Conservation (phyloP, 371 early-diverging fungal genomes). For the Syncephalastrum sp. region DNA sequence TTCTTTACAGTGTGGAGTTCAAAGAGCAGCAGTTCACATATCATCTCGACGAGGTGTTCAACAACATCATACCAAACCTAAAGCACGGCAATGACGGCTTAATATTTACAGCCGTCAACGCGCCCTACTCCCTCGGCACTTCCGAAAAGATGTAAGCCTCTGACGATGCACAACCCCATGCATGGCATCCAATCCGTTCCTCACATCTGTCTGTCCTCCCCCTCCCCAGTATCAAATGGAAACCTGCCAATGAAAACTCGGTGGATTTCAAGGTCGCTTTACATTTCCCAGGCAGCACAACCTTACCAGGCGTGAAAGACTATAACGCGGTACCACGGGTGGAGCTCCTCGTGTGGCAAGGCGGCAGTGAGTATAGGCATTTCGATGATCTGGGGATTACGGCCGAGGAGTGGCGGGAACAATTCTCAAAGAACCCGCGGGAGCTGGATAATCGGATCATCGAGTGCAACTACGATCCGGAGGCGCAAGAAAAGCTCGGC, state of each 20-base stretch:
- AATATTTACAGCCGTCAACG: conserved; percentile 91
- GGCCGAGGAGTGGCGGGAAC: conserved; percentile 55
- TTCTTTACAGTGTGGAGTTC: conserved; percentile 49
- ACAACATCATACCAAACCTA: conserved; percentile 72
- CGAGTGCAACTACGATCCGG: conserved; percentile 67
- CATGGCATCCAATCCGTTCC: too few relatives aligned
- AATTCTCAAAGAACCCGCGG: conserved; percentile 22
- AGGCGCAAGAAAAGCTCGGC: conserved; percentile 32
- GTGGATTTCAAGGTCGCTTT: conserved; percentile 85
- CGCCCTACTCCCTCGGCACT: conserved; percentile 85
- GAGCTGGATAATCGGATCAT: conserved; percentile 64
- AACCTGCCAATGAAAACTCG: conserved; percentile 96
- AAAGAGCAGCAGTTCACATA: conserved; percentile 77
- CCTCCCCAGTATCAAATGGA: conserved; percentile 93
- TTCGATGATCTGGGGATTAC: conserved; percentile 64
- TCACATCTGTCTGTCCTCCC: background rate
- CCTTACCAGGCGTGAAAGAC: conserved; percentile 38
- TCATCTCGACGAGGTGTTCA: conserved; percentile 59
- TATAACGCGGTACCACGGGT: conserved; percentile 45
- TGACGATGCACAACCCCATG: background rate
- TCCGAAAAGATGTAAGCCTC: conserved; percentile 76
- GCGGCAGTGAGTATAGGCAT: conserved; percentile 47
- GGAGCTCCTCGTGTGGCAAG: conserved; percentile 59
- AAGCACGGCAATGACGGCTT: conserved; percentile 96
- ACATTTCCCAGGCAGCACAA: conserved; percentile 32